Evolutionary conservation across 2,329 filamentous ascomycete genomes (phyloP).

Genomic region (Niveomyces coronatus): DNA sequence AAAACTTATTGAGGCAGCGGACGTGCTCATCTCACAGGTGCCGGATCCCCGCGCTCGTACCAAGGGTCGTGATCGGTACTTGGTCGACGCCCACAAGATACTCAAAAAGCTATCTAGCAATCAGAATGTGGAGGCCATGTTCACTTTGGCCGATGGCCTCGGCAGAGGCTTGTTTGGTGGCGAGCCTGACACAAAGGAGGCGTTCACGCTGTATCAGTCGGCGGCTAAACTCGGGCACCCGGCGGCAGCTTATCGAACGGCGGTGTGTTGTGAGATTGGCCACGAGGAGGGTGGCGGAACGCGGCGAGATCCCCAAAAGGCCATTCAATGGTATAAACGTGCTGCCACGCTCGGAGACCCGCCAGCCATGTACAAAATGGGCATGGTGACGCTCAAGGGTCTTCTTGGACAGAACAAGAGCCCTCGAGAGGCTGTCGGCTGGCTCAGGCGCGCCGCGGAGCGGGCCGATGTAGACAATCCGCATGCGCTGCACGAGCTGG

Average conservation of each 20-base stretch:
- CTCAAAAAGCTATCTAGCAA: slow-evolving; percentile 73
- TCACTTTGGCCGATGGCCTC: slow-evolving; percentile 82
- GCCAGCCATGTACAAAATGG: slow-evolving; percentile 96
- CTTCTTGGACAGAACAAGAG: slow-evolving; percentile 80
- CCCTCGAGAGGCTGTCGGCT: slow-evolving; percentile 74
- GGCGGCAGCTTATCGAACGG: slow-evolving; percentile 83
- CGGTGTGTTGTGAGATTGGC: slow-evolving; percentile 94
- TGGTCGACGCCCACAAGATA: slow-evolving; percentile 79
- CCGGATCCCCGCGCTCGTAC: slow-evolving; percentile 61
- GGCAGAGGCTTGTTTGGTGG: slow-evolving; percentile 72
- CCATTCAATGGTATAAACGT: slow-evolving; percentile 96
- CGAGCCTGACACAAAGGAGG: slow-evolving; percentile 79
- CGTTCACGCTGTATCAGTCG: slow-evolving; percentile 86
- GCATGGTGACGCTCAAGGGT: slow-evolving; percentile 90
- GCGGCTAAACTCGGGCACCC: slow-evolving; percentile 84
- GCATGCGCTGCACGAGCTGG: slow-evolving; percentile 86
- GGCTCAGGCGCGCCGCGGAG: slow-evolving; percentile 89
- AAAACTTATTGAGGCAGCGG: slow-evolving; percentile 75
- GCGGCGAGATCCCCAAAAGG: slow-evolving; percentile 80
- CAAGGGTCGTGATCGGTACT: slow-evolving; percentile 72
- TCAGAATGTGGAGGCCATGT: slow-evolving; percentile 80
- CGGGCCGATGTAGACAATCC: slow-evolving; percentile 82
- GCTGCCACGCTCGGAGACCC: slow-evolving; percentile 83
- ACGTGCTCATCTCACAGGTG: slow-evolving; percentile 54
- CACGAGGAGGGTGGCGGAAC: slow-evolving; percentile 91